Base-by-base conservation (phyloP, 164 flowering plant genomes). In the Tetrastigma voinierianum region DNA sequence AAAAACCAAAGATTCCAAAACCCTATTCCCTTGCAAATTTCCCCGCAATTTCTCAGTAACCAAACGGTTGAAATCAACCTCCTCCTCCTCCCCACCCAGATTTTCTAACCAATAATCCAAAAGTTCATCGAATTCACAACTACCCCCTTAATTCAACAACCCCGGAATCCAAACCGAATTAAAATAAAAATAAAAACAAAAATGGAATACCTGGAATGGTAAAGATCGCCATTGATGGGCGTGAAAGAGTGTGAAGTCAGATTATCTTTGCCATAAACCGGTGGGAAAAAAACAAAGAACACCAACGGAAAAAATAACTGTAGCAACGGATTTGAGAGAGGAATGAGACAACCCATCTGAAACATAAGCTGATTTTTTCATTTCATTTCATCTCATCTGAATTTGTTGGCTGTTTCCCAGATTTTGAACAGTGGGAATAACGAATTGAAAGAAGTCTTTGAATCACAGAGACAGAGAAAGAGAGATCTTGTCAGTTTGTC, bases 151-250 rank as follows among this genome's bases (percentile, higher is more conserved):
- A 32, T 32, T 32, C 40, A 32, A 7, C 40, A 32, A 32, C 40
- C 40, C 40, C 3, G 6, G 40, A 32, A 32, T 7, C 40, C 40
- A 32, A 32, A 32, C n/a, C n/a, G 40, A 32, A n/a, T n/a, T n/a
- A 32, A 32, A 32, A 32, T 32, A 32, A 32, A 32, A 32, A 32
- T 32, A 32, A 32, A 12, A 54, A 9, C 18, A n/a, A 16, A 12
- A 23, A 32, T 15, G 59, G 46, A 15, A 12, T 13, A 83, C 89
- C 90, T 87, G 71, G 85, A 85, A 70, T 80, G 90, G 73, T 89
- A 89, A 46, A 89, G 90, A 89, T 89, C 87, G 47, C 62, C 86
- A 49, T 80, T 80, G 73, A 86, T 71, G 21, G 82, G 83, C 2
- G 87, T 83, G n/a, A 69, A 20, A 46, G 76, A 57, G 44, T 69